Percentiles rank a stretch among this genome's conserved stretches.
phyloP scores from a whole-genome alignment of 371 early-diverging fungal genomes.

The Mucor racemosus region DNA sequence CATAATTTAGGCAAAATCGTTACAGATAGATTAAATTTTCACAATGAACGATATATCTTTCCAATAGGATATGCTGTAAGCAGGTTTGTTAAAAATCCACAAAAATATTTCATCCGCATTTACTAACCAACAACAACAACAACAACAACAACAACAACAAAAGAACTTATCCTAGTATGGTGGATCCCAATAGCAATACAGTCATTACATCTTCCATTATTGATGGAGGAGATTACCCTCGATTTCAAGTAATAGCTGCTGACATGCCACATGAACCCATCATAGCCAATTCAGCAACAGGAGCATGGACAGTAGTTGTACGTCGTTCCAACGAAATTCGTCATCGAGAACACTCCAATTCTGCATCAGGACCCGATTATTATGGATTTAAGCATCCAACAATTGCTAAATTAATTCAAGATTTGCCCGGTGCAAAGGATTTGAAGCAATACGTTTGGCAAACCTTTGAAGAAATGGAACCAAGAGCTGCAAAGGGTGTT shows the following conservation, averaged over 20 bases:
- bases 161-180: constrained; percentile 78
- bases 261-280: constrained; percentile 71
- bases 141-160: background rate
- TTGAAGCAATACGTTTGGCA: constrained; percentile 79
- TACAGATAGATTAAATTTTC: constrained; percentile 80
- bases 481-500: constrained; percentile 53
- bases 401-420: constrained; percentile 88
- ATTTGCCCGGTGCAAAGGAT: constrained; percentile 74
- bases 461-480: constrained; percentile 65
- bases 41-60: constrained; percentile 91
- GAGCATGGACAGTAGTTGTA: constrained; percentile 91
- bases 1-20: constrained; percentile 76
- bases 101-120: too few relatives aligned
- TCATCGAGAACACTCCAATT: constrained; percentile 78
- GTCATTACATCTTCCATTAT: constrained; percentile 80
- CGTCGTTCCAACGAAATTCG: constrained; percentile 80
- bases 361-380: constrained; percentile 90
- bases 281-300: constrained; percentile 83
- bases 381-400: constrained; percentile 91
- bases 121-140: background rate
- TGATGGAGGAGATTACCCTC: constrained; percentile 79
- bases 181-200: constrained; percentile 64
- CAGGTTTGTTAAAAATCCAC: too few relatives aligned
- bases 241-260: constrained; percentile 83
- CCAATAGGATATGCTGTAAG: constrained; percentile 84